Evolutionary conservation across 768 basidiomycete genomes (phyloP).

Genomic region (Daedaleopsis nitida): DNA sequence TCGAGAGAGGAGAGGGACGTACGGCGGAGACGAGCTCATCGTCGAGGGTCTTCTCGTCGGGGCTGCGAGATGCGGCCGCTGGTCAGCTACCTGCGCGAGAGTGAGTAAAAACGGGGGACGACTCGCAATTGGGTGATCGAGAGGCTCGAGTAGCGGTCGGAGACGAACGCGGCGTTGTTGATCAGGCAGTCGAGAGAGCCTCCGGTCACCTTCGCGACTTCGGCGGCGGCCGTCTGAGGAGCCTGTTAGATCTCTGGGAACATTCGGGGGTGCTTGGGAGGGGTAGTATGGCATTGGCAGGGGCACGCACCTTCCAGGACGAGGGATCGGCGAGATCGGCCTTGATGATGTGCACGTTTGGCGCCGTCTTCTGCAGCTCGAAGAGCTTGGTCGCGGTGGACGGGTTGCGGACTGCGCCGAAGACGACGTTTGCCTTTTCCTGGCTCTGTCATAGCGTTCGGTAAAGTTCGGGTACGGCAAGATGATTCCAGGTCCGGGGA

Average conservation of each 20-base stretch:
- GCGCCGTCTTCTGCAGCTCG: conserved; percentile 8
- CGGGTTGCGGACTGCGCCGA: conserved; percentile 26
- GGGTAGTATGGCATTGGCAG: neutral
- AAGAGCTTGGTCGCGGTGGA: conserved; percentile 12
- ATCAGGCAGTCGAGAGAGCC: conserved; percentile 40
- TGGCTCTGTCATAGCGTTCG: conserved; percentile 8
- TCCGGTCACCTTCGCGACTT: conserved; percentile 31
- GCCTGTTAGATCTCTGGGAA: neutral
- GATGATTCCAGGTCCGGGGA: too few relatives aligned
- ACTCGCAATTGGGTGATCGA: conserved; percentile 29
- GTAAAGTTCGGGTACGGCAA: neutral
- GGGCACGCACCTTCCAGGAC: conserved; percentile 30
- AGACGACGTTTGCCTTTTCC: conserved; percentile 22
- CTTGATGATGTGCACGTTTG: conserved; percentile 38
- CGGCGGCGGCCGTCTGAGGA: conserved; percentile 31
- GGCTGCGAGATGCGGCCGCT: conserved; percentile 9
- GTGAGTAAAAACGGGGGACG: neutral
- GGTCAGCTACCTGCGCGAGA: neutral
- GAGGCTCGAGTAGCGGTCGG: conserved; percentile 4
- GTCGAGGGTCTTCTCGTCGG: conserved; percentile 23
- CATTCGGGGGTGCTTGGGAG: neutral
- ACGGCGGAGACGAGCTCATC: conserved; percentile 26
- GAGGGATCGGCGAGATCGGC: conserved; percentile 37
- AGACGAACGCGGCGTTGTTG: conserved; percentile 37
- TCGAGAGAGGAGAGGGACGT: neutral